A percentile compares a stretch with the other conserved stretches of the same genome.
phyloP scores from a whole-genome alignment of 805 yeast genomes.

The Yamadazyma philogaea region DNA sequence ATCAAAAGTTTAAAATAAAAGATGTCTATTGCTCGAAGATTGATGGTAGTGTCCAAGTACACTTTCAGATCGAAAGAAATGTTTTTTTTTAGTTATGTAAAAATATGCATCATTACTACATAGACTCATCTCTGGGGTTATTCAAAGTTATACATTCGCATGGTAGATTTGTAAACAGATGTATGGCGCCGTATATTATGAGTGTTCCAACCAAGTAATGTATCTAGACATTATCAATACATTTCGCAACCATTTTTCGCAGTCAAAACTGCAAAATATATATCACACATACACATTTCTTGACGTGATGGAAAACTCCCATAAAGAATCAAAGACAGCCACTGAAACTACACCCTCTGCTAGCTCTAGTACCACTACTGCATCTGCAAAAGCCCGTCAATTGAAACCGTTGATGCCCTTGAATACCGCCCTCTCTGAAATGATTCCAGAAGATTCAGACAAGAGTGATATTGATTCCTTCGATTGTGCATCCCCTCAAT shows the following conservation, averaged over 20 bases:
- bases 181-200: no score
- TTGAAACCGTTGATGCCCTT: not conserved
- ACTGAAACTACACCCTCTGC: not conserved
- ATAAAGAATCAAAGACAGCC: not conserved
- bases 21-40: no score
- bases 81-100: no score
- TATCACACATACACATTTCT: not conserved
- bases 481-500: not conserved
- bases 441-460: not conserved
- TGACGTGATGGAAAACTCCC: not conserved
- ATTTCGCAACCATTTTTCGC: not conserved
- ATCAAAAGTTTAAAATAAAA: no score
- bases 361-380: not conserved
- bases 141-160: no score
- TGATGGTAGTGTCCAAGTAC: no score
- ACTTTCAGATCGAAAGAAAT: no score
- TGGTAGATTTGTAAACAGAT: no score
- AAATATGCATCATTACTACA: no score
- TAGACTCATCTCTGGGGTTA: no score
- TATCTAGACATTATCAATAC: no score
- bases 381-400: not conserved
- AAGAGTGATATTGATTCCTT: not conserved
- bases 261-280: constrained; percentile 4
- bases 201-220: no score
- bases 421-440: not conserved